A percentile compares a stretch with the other conserved stretches of the same genome.
Conservation (phyloP, 2,329 filamentous ascomycete genomes). For the Xenosphaeropsis pyriputrescens region DNA sequence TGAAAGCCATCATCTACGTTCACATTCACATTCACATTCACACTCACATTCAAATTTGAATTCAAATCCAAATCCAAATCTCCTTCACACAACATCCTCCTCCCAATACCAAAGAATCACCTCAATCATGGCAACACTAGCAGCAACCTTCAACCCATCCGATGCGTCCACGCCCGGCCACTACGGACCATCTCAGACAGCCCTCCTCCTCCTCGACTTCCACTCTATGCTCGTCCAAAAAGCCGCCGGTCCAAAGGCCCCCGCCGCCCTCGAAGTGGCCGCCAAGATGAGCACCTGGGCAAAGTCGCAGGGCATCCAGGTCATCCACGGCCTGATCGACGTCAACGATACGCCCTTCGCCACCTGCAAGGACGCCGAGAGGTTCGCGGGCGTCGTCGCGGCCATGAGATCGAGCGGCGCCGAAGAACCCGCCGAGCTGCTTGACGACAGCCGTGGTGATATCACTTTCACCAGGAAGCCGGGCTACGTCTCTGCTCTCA, state of each 20-base stretch:
- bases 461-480: conserved; percentile 9
- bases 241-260: conserved; percentile 4
- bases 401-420: conserved; percentile 5
- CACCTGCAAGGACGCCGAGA: conserved; percentile 9
- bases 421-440: conserved; percentile 8
- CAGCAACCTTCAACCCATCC: conserved; percentile 1
- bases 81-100: too few species aligned
- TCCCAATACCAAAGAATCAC: too few species aligned
- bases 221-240: conserved; percentile 11
- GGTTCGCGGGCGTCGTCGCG: conserved; percentile 4
- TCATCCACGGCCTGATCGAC: conserved; percentile 16
- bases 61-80: neutral
- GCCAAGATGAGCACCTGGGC: conserved; percentile 14
- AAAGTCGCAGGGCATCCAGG: conserved; percentile 12
- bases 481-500: conserved; percentile 15
- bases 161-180: conserved; percentile 5
- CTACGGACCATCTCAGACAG: conserved; percentile 14
- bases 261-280: conserved; percentile 9
- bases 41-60: too few species aligned
- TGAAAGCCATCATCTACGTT: too few species aligned
- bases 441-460: conserved; percentile 6
- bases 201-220: conserved; percentile 18
- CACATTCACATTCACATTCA: too few species aligned
- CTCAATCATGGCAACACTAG: conserved; percentile 1
- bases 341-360: conserved; percentile 7